These are phyloP conservation scores for Ceratorhiza oryzae-sativae DNA, from an alignment of 1,284 basidiomycete species.

Conservation along the genomic window DNA sequence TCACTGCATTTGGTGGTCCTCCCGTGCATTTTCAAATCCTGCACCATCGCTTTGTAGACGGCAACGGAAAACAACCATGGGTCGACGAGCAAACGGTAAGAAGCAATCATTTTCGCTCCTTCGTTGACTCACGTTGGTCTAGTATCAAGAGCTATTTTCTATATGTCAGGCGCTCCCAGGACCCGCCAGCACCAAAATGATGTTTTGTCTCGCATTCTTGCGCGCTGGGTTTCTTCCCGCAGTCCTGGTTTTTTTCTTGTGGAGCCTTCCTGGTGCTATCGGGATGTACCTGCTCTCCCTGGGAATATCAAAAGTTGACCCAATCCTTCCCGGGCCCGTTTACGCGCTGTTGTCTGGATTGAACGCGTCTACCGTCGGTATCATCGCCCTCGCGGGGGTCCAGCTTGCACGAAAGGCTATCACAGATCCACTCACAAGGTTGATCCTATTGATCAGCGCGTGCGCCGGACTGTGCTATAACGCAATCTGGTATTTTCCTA, in stretches of 20 bases:
- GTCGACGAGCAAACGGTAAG: conserved; percentile 42
- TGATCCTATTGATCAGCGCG: conserved; percentile 57
- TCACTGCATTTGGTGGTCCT: conserved; percentile 44
- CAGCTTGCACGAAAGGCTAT: conserved; percentile 59
- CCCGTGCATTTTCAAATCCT: conserved; percentile 44
- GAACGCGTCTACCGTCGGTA: conserved; percentile 64
- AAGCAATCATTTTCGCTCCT: not conserved
- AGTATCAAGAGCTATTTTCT: conserved; percentile 52
- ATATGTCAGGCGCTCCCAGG: conserved; percentile 56
- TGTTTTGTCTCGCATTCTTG: conserved; percentile 52
- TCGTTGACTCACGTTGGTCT: not conserved
- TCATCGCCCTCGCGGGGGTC: conserved; percentile 63
- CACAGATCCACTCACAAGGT: conserved; percentile 58
- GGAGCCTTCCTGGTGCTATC: conserved; percentile 58
- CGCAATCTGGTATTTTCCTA: conserved; percentile 56
- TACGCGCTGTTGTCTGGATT: conserved; percentile 63
- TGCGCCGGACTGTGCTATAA: conserved; percentile 62
- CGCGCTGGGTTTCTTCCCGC: conserved; percentile 51
- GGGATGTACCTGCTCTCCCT: conserved; percentile 61
- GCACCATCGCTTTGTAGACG: conserved; percentile 42
- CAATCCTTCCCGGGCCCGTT: conserved; percentile 58
- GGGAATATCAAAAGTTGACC: conserved; percentile 58
- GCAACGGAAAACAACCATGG: conserved; percentile 25
- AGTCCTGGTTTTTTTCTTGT: conserved; percentile 51
- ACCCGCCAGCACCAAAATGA: conserved; percentile 55